Percentiles rank a stretch among this genome's conserved stretches.
phyloP scores from a whole-genome alignment of 768 basidiomycete genomes.

The Boletus pseudopeckii region DNA sequence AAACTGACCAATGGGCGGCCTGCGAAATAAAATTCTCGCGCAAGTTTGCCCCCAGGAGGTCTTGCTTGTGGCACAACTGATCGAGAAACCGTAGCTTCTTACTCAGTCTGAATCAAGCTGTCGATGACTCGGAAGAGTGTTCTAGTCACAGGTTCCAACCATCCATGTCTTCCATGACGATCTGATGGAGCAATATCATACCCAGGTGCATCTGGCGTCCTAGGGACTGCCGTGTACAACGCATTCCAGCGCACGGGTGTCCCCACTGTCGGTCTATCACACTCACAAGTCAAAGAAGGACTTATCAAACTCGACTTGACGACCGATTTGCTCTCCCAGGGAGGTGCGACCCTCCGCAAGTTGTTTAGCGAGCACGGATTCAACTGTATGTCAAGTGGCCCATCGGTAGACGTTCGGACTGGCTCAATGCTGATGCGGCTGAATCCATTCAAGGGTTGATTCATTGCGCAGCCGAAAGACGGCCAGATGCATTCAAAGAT shows the following conservation, averaged over 20 bases:
- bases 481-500: slow-evolving; percentile 91
- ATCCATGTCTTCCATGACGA: not conserved
- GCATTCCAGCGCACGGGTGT: slow-evolving; percentile 51
- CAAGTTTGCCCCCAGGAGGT: not conserved
- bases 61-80: not conserved
- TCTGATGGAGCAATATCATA: slow-evolving; percentile 9
- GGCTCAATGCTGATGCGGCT: slow-evolving; percentile 3
- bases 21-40: not conserved
- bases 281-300: slow-evolving; percentile 57
- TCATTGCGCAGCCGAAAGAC: slow-evolving; percentile 92
- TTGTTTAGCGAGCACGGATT: slow-evolving; percentile 60
- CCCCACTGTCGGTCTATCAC: slow-evolving; percentile 66
- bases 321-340: slow-evolving; percentile 35
- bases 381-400: slow-evolving; percentile 52
- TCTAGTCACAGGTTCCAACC: slow-evolving; percentile 50
- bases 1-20: not conserved
- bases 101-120: not conserved
- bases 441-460: slow-evolving; percentile 61
- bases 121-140: slow-evolving; percentile 40
- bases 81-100: not conserved
- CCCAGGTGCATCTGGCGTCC: slow-evolving; percentile 86
- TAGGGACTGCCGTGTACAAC: slow-evolving; percentile 74
- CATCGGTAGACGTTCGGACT: not conserved
- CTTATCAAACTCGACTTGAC: slow-evolving; percentile 66
- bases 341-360: slow-evolving; percentile 42